Percentiles rank a stretch among this genome's conserved stretches.
Evolutionary conservation across 495 filamentous ascomycete genomes (phyloP).

Genomic region (Tuber borchii): DNA sequence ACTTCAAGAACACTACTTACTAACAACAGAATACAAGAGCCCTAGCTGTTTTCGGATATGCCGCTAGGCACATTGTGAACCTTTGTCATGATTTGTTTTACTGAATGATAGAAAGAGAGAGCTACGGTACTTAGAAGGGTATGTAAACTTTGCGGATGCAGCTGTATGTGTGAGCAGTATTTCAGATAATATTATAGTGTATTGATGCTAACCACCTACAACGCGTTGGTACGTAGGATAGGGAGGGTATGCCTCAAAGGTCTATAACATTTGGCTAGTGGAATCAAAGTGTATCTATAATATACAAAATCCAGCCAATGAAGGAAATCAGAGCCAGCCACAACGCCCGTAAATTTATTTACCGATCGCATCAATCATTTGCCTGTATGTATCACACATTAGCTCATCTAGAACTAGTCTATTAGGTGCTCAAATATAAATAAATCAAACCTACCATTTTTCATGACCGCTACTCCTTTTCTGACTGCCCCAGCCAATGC

Average conservation of each 20-base stretch:
- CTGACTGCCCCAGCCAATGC: slow-evolving; percentile 84
- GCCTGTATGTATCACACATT: neutral
- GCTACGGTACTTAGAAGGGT: neutral
- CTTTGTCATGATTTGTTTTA: neutral
- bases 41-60: neutral
- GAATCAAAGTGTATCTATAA: neutral
- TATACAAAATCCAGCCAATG: neutral
- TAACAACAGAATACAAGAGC: neutral
- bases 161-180: neutral
- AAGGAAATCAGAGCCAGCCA: neutral
- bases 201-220: neutral
- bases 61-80: neutral
- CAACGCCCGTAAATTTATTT: neutral
- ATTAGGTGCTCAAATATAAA: neutral
- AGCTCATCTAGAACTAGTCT: neutral
- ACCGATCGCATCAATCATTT: neutral
- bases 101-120: neutral
- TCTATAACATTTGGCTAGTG: neutral
- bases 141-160: neutral
- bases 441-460: slow-evolving; percentile 15
- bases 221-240: neutral
- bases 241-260: neutral
- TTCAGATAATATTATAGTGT: neutral
- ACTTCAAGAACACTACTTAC: neutral
- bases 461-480: slow-evolving; percentile 73